Evolutionary conservation across 2,329 filamentous ascomycete genomes (phyloP).

Genomic region (Penicillium polonicum): DNA sequence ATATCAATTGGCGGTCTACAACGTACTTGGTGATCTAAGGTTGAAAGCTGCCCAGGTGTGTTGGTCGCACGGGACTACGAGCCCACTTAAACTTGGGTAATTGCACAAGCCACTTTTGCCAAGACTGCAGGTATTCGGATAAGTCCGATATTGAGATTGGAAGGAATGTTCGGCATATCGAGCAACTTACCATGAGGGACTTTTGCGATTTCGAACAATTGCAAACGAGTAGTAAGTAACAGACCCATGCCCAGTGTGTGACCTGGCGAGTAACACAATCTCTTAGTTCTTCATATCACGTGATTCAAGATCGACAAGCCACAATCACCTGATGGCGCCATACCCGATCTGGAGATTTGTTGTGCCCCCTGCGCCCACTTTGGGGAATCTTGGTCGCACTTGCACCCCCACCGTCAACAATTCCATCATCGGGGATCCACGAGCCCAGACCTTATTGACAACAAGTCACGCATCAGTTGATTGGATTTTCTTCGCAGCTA

Average conservation of each 20-base stretch:
- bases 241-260: background rate
- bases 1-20: background rate
- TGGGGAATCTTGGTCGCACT: conserved; percentile 24
- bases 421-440: conserved; percentile 19
- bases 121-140: conserved; percentile 11
- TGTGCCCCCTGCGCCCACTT: conserved; percentile 28
- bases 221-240: background rate
- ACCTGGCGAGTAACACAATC: background rate
- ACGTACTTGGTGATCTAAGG: background rate
- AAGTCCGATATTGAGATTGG: background rate
- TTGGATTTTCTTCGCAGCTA: background rate
- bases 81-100: conserved; percentile 11
- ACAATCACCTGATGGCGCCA: conserved; percentile 27
- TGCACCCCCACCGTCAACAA: conserved; percentile 28
- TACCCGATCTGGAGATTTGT: conserved; percentile 44
- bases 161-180: background rate
- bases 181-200: background rate
- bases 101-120: conserved; percentile 15
- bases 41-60: background rate
- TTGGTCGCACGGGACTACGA: conserved; percentile 27
- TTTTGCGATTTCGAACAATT: background rate
- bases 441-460: background rate
- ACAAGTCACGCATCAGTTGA: background rate
- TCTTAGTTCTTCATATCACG: conserved; percentile 1
- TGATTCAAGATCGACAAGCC: conserved; percentile 26